Base-by-base conservation (phyloP, 345 rosid species). In the Litchi chinensis region DNA sequence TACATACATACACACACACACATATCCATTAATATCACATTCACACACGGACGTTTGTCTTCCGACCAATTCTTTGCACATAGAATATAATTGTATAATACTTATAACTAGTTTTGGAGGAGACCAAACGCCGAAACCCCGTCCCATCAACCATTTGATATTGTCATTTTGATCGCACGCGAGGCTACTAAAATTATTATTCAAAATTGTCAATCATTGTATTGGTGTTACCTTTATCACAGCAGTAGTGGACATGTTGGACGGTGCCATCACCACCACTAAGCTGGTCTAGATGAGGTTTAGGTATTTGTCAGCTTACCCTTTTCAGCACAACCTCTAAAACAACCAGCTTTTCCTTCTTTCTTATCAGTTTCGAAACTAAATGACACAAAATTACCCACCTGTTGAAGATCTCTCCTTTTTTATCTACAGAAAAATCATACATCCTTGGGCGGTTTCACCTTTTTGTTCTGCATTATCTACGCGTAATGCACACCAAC, bases 401-500 rank as follows among this genome's bases (percentile, higher is more conserved):
- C 44, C 69, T 13, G 65, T 41, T 41, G 7, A 8, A 32, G 37
- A 3, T 32, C 0, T 32, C 9, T 41, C 15, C 5, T 18, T 50
- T 50, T 15, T 50, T 50, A 50, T 50, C 19, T 50, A 13, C 19
- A 12, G 56, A 68, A n/a, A 26, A 59, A 73, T 26, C 1, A 26
- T 26, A 32, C 3, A 32, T 32, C 37, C 18, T 75, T 18, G 77
- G 71, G 71, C 71, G 63, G 78, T 65, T 11, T 21, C 73, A 43
- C 63, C 63, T 81, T 68, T 57, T 64, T 52, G 68, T 22, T 60
- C 80, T 67, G 80, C 73, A 70, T 74, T 73, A 39, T 81, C 87
- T 75, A 85, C 86, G 86, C 85, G 86, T 77, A 81, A 62, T 79
- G 87, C 86, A 85, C 87, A 81, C 60, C 9, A 32, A 60, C 52